phyloP scores from a whole-genome alignment of 2,329 filamentous ascomycete genomes.

The Myriosclerotinia scirpicola region DNA sequence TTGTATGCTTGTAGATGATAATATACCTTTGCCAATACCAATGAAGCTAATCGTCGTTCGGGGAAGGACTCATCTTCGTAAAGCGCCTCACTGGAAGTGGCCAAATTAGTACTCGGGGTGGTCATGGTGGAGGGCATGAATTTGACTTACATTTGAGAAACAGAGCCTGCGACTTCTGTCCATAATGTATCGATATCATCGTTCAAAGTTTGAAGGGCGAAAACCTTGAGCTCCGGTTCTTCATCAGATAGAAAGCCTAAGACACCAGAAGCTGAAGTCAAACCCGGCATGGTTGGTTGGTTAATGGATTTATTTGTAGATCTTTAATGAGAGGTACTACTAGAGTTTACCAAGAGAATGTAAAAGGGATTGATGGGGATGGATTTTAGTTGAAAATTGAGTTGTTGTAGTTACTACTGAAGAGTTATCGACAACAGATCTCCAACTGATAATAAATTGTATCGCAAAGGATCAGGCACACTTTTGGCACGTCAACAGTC shows the following conservation, averaged over 20 bases:
- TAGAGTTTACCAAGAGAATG: background rate
- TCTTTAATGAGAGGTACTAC: background rate
- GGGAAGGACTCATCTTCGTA: constrained; percentile 97
- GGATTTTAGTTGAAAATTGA: background rate
- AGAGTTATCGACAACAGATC: background rate
- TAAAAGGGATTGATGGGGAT: background rate
- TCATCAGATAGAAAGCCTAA: constrained; percentile 95
- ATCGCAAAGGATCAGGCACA: constrained; percentile 20
- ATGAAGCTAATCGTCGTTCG: constrained; percentile 87
- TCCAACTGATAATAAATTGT: background rate
- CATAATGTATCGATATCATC: constrained; percentile 95
- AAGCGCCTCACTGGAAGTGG: constrained; percentile 73
- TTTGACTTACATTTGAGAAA: constrained; percentile 81
- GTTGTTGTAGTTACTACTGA: background rate
- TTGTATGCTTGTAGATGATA: constrained; percentile 99
- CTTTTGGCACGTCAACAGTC: constrained; percentile 25
- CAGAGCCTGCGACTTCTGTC: constrained; percentile 91
- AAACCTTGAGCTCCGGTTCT: constrained; percentile 89
- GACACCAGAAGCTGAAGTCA: constrained; percentile 91
- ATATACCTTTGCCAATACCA: constrained; percentile 97
- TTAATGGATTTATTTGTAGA: background rate
- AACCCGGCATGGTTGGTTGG: constrained; percentile 70
- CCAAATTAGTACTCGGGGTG: constrained; percentile 28
- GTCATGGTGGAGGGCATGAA: background rate
- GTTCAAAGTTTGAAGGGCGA: constrained; percentile 92